These are phyloP conservation scores for Kluyveromyces nonfermentans DNA, from an alignment of 805 yeast genomes.

Conservation along the genomic window DNA sequence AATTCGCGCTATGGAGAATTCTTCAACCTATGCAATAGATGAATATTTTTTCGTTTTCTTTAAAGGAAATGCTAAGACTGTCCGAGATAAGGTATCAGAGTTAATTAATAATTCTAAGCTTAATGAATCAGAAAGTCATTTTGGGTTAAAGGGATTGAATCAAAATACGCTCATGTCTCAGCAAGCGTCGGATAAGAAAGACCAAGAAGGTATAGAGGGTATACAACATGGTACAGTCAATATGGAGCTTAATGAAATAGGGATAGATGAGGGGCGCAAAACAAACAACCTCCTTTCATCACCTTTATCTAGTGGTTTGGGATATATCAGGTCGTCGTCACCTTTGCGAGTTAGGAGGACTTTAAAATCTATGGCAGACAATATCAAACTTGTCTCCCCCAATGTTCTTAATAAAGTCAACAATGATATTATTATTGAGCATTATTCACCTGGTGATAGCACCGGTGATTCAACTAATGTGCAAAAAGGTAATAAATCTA, in stretches of 20 bases:
- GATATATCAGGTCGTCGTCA: neutral
- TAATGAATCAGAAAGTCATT: slow-evolving; percentile 1
- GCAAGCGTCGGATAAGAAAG: neutral
- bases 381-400: neutral
- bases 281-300: neutral
- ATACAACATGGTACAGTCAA: neutral
- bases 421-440: slow-evolving; percentile 1
- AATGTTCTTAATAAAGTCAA: neutral
- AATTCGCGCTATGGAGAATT: slow-evolving; percentile 51
- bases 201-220: neutral
- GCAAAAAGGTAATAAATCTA: slow-evolving; percentile 1
- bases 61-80: slow-evolving; percentile 33
- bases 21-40: slow-evolving; percentile 48
- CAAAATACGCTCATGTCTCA: neutral
- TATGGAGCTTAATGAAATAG: neutral
- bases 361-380: slow-evolving; percentile 3
- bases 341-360: neutral
- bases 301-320: neutral
- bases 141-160: neutral
- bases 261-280: neutral
- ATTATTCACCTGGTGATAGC: neutral
- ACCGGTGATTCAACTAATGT: neutral
- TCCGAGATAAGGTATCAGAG: slow-evolving; percentile 33
- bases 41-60: slow-evolving; percentile 65
- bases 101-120: slow-evolving; percentile 13